Evolutionary conservation across 1,284 basidiomycete species (phyloP), one percentile per base, ranked within the genome.

Genomic region (Tremellales sp.): DNA sequence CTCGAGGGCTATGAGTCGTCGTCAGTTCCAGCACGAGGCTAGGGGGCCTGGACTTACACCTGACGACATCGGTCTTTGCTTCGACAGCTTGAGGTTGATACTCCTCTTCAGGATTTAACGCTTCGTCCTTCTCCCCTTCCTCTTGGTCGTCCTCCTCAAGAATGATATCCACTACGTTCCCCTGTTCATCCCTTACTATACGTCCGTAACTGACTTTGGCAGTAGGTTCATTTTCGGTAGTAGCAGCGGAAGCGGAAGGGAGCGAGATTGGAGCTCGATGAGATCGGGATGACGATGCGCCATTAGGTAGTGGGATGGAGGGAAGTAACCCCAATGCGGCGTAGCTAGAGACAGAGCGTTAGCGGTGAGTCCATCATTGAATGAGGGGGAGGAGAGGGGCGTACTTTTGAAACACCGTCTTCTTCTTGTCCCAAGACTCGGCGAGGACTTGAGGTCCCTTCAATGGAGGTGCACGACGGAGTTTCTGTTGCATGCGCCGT

Each of bases 341-440:
- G 58, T 75, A 75, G 58, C 70, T 73, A 43, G 3, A 2, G 12
- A 8, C n/a, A 46, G 33, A 46, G 13, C 12, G n/a, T 2, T 27
- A 37, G 35, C 22, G 43, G 19, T 45, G 3, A 24, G n/a, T n/a
- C n/a, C n/a, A n/a, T n/a, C n/a, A n/a, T n/a, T n/a, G n/a, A n/a
- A n/a, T n/a, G n/a, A n/a, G n/a, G n/a, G 29, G 15, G 8, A 31
- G 29, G 29, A 31, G 29, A 6, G 3, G 12, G 25, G 78, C 85
- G 66, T 68, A 94, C 91, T 97, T 97, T 81, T 97, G 93, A 59
- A 83, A 81, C 23, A 94, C 85, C 6, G 93, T 98, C 77, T 89
- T 90, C 53, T 78, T 80, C 60, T 82, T 83, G 73, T 96, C 88
- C 92, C 93, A 97, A 45, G 83, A 82, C 42, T 88, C 84, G 66